Evolutionary conservation across 129 eudicot genomes (phyloP), one percentile per base, ranked within the genome.

Genomic region (Glebionis coronaria): DNA sequence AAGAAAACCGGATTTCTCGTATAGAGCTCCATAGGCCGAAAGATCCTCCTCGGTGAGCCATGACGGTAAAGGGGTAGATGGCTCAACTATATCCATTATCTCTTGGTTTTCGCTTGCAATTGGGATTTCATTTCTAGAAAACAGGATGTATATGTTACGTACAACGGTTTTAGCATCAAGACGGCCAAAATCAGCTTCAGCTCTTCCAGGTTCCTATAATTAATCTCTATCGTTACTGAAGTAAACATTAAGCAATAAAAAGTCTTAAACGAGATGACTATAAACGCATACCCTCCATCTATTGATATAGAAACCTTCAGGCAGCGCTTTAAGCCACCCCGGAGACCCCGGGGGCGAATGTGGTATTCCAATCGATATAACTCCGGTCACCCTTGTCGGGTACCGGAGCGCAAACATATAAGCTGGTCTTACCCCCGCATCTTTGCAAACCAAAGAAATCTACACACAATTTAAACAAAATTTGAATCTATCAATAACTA

Each of bases 391-490:
- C 63, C 68, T 67, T 1, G 28, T 55, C 7, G 84, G 84, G 54
- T 71, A 70, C 27, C 71, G 72, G 9, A 83, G 80, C 2, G 89
- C 71, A 31, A 83, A 71, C 3, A 75, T 71, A 58, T 61, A 67
- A 47, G 67, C 87, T 11, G 80, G 75, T 19, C 81, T 68, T 4
- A 64, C 69, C 50, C 95, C 90, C 25, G 72, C 64, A 64, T 87
- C 87, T 52, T 87, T 87, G 12, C 65, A 80, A 18, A 87, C 65
- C 4, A 87, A 63, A 38, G 56, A 81, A 73, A 73, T 76, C 95
- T 83, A 69, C 29, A 58, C 1, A 11, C 47, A 50, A 76, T 35
- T 35, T 6, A 35, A n/a, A 9, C 14, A 42, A 7, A 59, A 12
- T 16, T 42, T 1, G 69, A 46, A 69, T 25, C 42, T 7, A 35